Base-by-base conservation (phyloP, 345 rosid genomes). In the Carallia brachiata region DNA sequence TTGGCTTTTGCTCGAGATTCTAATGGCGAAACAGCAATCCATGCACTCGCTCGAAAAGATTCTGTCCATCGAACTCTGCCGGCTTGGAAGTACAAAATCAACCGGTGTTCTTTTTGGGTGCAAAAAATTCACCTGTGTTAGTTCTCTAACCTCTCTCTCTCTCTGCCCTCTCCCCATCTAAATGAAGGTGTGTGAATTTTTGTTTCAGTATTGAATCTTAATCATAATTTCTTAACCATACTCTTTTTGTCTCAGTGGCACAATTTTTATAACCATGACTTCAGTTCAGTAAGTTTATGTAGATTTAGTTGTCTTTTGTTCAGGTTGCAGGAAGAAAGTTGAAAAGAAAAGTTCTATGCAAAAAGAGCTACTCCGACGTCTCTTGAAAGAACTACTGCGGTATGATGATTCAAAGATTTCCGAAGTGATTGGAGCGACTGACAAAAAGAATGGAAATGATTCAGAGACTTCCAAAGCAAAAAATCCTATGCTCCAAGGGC, bases 321-420 rank as follows among this genome's bases (percentile, higher is more conserved):
- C 88, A 83, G 69, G 81, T 44, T 44, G 79, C 6, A 52, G 70
- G 7, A 60, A 64, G 61, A 18, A 36, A 7, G 52, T 70, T 31
- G 60, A 68, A 50, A 59, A 69, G 59, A 71, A 58, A 59, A 75
- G 75, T 75, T 23, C 52, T 82, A 59, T 36, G 79, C 36, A 54
- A 27, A 4, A 52, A 84, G 52, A 83, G 84, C 76, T 86, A 68
- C 73, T 80, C 67, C 73, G 70, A 71, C 73, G 36, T 61, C 53
- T 84, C 1, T 77, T 79, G 73, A 56, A 78, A 34, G 79, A 77
- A 30, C 47, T 80, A 60, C 34, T 79, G 34, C 56, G 17, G 6
- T 57, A 84, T 50, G 82, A 86, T 54, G 79, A 79, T 67, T 50
- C 78, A 36, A 60, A 68, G 23, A 54, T 79, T 39, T 62, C 8